Evolutionary conservation across 1,284 basidiomycete species (phyloP).

Genomic region (Omphalotus olearius): DNA sequence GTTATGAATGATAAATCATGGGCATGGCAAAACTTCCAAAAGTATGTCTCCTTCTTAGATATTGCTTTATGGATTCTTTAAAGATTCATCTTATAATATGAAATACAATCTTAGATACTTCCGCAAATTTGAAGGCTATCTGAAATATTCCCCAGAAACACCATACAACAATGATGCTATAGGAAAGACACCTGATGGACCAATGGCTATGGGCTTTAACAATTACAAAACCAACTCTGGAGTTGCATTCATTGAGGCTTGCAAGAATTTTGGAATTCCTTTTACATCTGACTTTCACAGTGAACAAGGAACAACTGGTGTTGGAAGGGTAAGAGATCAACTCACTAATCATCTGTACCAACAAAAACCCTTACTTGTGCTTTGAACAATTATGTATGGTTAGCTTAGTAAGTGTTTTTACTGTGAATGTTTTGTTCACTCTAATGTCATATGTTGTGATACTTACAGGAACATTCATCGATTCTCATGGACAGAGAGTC

Average conservation of each 20-base stretch:
- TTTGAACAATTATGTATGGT: too few species aligned
- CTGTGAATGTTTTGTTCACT: background rate
- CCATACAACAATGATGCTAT: slow-evolving; percentile 46
- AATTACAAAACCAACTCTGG: slow-evolving; percentile 29
- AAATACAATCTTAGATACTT: slow-evolving; percentile 44
- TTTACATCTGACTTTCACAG: slow-evolving; percentile 48
- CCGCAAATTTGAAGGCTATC: slow-evolving; percentile 54
- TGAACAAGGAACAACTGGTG: slow-evolving; percentile 44
- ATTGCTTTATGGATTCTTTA: background rate
- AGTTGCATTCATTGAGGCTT: slow-evolving; percentile 44
- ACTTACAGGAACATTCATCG: slow-evolving; percentile 57
- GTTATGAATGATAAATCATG: slow-evolving; percentile 55
- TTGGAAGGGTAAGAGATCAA: slow-evolving; percentile 40
- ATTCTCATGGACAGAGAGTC: slow-evolving; percentile 44
- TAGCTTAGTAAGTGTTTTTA: slow-evolving; percentile 7
- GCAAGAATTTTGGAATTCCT: slow-evolving; percentile 42
- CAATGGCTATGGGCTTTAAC: slow-evolving; percentile 44
- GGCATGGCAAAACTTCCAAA: slow-evolving; percentile 55
- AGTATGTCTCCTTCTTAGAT: slow-evolving; percentile 22
- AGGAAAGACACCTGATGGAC: slow-evolving; percentile 41
- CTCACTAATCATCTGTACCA: too few species aligned
- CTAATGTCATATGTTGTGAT: background rate
- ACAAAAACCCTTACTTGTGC: too few species aligned
- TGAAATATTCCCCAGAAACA: slow-evolving; percentile 31
- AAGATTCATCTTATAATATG: background rate